Percentiles rank a stretch among this genome's conserved stretches.
Conservation (phyloP, 2,329 filamentous ascomycete species). For the Fusarium sp. region DNA sequence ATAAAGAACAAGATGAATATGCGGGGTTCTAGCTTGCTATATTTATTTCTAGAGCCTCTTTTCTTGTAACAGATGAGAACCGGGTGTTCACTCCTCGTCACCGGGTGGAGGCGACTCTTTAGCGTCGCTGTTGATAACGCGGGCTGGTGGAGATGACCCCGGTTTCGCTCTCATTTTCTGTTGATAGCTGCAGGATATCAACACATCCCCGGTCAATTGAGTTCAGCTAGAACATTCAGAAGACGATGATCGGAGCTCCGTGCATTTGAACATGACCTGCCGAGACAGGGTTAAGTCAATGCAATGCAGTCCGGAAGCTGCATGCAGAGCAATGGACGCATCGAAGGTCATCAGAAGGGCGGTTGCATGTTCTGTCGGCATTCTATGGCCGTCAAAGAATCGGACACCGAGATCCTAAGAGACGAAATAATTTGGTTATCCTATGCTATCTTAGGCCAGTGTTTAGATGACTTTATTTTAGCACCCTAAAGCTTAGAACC, state of each 20-base stretch:
- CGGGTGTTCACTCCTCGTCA: neutral
- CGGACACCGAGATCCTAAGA: neutral
- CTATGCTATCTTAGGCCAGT: neutral
- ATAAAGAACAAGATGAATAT: neutral
- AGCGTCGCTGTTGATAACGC: constrained; percentile 15
- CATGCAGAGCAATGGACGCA: neutral
- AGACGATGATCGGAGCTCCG: neutral
- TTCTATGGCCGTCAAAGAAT: neutral
- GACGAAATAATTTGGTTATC: neutral
- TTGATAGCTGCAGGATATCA: neutral
- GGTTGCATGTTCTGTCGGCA: neutral
- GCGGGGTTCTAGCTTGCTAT: neutral
- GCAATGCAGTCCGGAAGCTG: neutral
- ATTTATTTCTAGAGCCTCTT: neutral
- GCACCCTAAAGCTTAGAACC: neutral
- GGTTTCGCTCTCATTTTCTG: neutral
- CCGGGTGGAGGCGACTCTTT: neutral
- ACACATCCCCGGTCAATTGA: constrained; percentile 1
- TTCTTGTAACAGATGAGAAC: neutral
- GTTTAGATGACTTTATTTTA: neutral
- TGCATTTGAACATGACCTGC: neutral
- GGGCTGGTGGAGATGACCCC: neutral
- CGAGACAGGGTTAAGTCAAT: neutral
- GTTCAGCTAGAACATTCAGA: neutral
- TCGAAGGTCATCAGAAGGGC: neutral